Evolutionary conservation across 352 stramenopile species (phyloP), one percentile per base, ranked within the genome.

Genomic region (Phytopythium vexans): DNA sequence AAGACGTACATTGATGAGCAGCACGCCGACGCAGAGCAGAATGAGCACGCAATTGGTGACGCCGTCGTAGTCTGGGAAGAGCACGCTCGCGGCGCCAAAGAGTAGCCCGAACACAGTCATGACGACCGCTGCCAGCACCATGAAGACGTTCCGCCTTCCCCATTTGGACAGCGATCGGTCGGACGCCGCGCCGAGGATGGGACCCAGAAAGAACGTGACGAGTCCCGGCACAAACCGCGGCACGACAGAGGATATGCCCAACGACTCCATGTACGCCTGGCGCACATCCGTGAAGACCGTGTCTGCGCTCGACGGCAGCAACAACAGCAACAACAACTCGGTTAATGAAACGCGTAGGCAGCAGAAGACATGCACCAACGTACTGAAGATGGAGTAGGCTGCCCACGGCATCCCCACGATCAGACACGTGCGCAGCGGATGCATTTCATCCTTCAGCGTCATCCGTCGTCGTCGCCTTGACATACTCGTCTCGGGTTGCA

Each of bases 331-430:
- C 8, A 6, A 3, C 32, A 21, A 51, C 14, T 27, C 21, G 21
- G 21, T 27, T 27, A 27, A 32, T 31, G 38, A 35, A 11, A 16
- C 7, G 14, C 5, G 14, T 6, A n/a, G 12, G 10, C 3, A 2
- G 3, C 15, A 37, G 10, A 32, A 31, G 3, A 9, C 32, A 46
- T 27, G 21, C 21, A 2, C 21, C 12, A 38, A 68, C 76, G 11
- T 66, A 89, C 81, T 81, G 38, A 92, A 62, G 21, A 89, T 72
- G 8, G 79, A 74, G 60, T 89, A 87, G 4, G 79, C 79, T 31
- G 72, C 70, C 79, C 79, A 92, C 3, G 82, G 82, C 72, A 89
- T 80, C 41, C 70, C 77, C 7, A 92, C 63, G 33, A 92, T 76
- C 8, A 90, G 70, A 51, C 82, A 88, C 39, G 75, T 88, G 53